Conservation (phyloP, 2,329 filamentous ascomycete genomes). For the Penicillium concentricum region DNA sequence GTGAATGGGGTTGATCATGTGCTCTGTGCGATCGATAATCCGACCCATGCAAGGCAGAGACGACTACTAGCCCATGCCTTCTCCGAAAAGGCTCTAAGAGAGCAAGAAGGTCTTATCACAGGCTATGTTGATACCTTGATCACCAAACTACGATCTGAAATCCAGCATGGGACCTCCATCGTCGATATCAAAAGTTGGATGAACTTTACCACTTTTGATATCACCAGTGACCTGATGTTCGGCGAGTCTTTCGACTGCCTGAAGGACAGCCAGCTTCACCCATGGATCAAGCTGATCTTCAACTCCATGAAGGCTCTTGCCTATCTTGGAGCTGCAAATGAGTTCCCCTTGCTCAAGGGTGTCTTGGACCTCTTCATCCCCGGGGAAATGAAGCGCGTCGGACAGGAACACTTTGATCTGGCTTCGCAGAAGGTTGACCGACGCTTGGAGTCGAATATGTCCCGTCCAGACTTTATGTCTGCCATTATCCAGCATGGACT, state of each 20-base stretch:
- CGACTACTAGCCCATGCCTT: slow-evolving; percentile 30
- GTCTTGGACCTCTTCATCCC: slow-evolving; percentile 16
- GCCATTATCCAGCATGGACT: slow-evolving; percentile 24
- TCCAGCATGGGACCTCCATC: not conserved
- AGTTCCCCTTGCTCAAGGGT: slow-evolving; percentile 16
- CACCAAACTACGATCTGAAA: slow-evolving; percentile 14
- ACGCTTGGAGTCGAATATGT: slow-evolving; percentile 16
- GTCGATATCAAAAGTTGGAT: slow-evolving; percentile 35
- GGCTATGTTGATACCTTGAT: slow-evolving; percentile 30
- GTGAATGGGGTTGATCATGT: slow-evolving; percentile 40
- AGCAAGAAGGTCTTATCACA: slow-evolving; percentile 29
- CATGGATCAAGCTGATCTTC: slow-evolving; percentile 42
- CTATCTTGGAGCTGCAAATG: slow-evolving; percentile 14
- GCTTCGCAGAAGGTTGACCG: slow-evolving; percentile 21
- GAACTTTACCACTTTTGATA: slow-evolving; percentile 40
- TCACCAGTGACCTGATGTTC: slow-evolving; percentile 41
- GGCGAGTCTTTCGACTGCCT: slow-evolving; percentile 43
- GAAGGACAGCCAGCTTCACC: slow-evolving; percentile 36
- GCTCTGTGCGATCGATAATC: slow-evolving; percentile 21
- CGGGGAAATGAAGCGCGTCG: slow-evolving; percentile 9
- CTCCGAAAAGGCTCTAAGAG: slow-evolving; percentile 29
- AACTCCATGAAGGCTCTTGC: slow-evolving; percentile 26
- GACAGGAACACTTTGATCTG: slow-evolving; percentile 21
- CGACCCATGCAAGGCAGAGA: slow-evolving; percentile 17
- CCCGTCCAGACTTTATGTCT: slow-evolving; percentile 27